phyloP scores from a whole-genome alignment of 2,329 filamentous ascomycete genomes.

The Xylariaceae sp. region DNA sequence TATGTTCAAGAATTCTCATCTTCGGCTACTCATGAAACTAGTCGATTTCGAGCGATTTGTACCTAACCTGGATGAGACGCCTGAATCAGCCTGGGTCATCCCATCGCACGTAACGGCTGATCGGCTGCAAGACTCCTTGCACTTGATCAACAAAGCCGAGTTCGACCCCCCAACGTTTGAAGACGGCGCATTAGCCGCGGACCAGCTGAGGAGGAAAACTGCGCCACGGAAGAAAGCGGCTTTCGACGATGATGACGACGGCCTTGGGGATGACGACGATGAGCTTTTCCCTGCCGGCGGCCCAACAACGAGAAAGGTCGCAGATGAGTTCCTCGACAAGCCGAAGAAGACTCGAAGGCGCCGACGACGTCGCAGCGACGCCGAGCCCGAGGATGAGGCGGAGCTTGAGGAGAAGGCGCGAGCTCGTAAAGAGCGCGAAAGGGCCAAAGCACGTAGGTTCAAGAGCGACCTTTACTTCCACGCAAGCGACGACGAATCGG shows the following conservation, averaged over 20 bases:
- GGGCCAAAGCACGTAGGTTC: conserved; percentile 76
- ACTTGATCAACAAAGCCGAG: conserved; percentile 75
- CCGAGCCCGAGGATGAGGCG: conserved; percentile 57
- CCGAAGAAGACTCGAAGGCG: conserved; percentile 65
- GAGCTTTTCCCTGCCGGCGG: conserved; percentile 71
- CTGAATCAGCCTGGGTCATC: conserved; percentile 78
- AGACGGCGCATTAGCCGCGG: conserved; percentile 72
- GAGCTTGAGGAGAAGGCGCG: conserved; percentile 67
- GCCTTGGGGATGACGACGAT: conserved; percentile 60
- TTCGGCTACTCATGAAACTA: conserved; percentile 81
- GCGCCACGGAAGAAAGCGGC: conserved; percentile 57
- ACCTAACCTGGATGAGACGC: conserved; percentile 65
- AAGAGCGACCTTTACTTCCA: conserved; percentile 84
- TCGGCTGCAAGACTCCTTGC: conserved; percentile 68
- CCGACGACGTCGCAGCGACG: conserved; percentile 47
- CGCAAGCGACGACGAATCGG: conserved; percentile 86
- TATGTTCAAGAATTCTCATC: conserved; percentile 86
- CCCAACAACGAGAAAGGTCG: conserved; percentile 58
- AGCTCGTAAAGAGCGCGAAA: conserved; percentile 66
- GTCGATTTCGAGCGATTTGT: conserved; percentile 67
- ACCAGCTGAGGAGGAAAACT: conserved; percentile 76
- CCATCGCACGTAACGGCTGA: conserved; percentile 66
- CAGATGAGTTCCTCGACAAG: conserved; percentile 55
- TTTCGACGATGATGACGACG: conserved; percentile 74
- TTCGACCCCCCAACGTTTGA: conserved; percentile 78